Conservation (phyloP, 192 early-diverging fungal genomes). For the Funneliformis geosporum region DNA sequence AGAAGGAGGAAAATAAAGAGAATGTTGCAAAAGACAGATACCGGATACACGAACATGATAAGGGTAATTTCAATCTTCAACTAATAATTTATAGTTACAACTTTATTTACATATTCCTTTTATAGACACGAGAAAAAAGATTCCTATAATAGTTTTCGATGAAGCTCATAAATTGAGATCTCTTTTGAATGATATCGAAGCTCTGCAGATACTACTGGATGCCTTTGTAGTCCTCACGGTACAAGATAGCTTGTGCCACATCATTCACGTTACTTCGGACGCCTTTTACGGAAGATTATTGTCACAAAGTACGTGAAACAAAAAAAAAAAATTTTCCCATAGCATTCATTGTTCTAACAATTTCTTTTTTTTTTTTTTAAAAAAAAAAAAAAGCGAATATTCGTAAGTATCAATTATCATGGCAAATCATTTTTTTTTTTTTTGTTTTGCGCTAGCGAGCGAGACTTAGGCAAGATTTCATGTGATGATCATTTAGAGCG, state of each 20-base stretch:
- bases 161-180: constrained; percentile 10
- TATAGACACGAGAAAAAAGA: not conserved
- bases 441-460: too few species aligned
- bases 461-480: too few species aligned
- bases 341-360: not conserved
- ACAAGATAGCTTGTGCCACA: constrained; percentile 8
- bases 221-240: not conserved
- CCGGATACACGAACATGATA: not conserved
- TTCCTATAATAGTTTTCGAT: not conserved
- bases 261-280: not conserved
- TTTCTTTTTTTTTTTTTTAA: not conserved
- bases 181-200: constrained; percentile 8
- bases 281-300: not conserved
- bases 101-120: not conserved
- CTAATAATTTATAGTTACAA: not conserved
- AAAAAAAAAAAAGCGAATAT: not conserved
- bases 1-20: not conserved
- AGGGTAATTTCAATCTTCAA: not conserved
- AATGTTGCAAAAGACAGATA: not conserved
- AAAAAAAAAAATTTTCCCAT: not conserved
- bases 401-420: not conserved
- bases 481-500: not conserved
- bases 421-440: too few species aligned
- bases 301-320: not conserved
- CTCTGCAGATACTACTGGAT: not conserved